A percentile compares a stretch with the other conserved stretches of the same genome.
Evolutionary conservation across 1,284 basidiomycete genomes (phyloP).

Genomic region (Puccinia horiana): DNA sequence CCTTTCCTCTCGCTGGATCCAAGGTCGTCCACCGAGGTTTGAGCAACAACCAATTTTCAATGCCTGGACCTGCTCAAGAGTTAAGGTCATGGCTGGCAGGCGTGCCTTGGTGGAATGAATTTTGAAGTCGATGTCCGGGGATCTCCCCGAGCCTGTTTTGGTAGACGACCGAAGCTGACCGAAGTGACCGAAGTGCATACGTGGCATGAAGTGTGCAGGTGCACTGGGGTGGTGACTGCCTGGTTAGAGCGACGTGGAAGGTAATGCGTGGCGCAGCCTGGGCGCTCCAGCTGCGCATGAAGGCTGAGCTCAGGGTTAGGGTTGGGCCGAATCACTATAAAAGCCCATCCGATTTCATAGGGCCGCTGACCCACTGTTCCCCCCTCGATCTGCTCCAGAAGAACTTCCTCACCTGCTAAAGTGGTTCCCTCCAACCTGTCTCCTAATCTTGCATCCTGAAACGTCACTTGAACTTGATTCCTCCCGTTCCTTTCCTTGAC

Average conservation of each 20-base stretch:
- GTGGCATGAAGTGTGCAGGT: neutral
- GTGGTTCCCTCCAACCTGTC: neutral
- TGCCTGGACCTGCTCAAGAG: too few species aligned
- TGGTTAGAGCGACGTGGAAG: neutral
- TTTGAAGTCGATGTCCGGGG: too few species aligned
- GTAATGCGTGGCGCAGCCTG: neutral
- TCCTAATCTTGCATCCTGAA: neutral
- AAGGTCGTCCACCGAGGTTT: too few species aligned
- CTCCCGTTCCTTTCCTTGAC: neutral
- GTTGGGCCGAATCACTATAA: neutral
- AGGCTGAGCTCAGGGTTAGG: constrained; percentile 19
- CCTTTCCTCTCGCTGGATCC: too few species aligned
- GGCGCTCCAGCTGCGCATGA: neutral
- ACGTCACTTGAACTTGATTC: neutral
- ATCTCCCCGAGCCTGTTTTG: too few species aligned
- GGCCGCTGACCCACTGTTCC: neutral
- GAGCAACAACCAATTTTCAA: too few species aligned
- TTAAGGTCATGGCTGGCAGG: too few species aligned
- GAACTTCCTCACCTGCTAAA: neutral
- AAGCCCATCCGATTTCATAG: neutral
- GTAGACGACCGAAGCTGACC: too few species aligned
- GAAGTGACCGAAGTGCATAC: too few species aligned
- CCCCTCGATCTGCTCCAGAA: constrained; percentile 12
- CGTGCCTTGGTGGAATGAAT: too few species aligned
- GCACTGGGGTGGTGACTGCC: neutral